These are phyloP conservation scores for Trifolium pratense DNA, from an alignment of 306 rosid species.

Conservation along the genomic window DNA sequence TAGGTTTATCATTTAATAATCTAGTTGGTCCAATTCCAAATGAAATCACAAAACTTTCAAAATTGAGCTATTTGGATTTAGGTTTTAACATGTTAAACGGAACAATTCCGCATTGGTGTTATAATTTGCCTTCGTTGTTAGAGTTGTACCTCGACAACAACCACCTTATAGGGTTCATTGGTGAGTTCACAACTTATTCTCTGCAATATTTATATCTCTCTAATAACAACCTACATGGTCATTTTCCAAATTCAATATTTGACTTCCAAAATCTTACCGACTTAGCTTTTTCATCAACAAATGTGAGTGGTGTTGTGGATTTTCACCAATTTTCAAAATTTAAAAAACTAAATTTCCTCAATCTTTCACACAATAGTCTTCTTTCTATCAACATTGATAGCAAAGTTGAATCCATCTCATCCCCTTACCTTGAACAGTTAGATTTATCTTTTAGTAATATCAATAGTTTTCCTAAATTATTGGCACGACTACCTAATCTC, in stretches of 20 bases:
- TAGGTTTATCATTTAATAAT: background rate
- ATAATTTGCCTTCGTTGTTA: background rate
- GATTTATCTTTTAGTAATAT: slow-evolving; percentile 27
- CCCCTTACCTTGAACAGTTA: background rate
- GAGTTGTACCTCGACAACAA: accelerated
- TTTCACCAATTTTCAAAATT: background rate
- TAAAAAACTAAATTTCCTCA: background rate
- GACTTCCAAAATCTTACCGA: background rate
- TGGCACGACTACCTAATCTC: slow-evolving; percentile 12
- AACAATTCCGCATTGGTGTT: slow-evolving; percentile 11
- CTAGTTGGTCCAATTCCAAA: slow-evolving; percentile 16
- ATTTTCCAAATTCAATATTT: slow-evolving; percentile 31
- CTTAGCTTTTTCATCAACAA: background rate
- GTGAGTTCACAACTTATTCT: background rate
- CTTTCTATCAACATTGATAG: background rate
- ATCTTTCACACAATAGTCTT: slow-evolving; percentile 14
- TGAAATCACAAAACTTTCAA: background rate
- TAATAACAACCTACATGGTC: background rate
- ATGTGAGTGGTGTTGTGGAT: slow-evolving; percentile 8
- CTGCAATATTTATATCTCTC: background rate
- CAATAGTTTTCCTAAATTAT: slow-evolving; percentile 11
- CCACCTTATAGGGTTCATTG: background rate
- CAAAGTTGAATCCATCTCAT: background rate
- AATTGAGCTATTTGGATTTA: background rate
- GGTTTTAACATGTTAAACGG: background rate